Percentiles rank a stretch among this genome's conserved stretches.
Conservation (phyloP, 805 yeast species). For the Candida quercuum region DNA sequence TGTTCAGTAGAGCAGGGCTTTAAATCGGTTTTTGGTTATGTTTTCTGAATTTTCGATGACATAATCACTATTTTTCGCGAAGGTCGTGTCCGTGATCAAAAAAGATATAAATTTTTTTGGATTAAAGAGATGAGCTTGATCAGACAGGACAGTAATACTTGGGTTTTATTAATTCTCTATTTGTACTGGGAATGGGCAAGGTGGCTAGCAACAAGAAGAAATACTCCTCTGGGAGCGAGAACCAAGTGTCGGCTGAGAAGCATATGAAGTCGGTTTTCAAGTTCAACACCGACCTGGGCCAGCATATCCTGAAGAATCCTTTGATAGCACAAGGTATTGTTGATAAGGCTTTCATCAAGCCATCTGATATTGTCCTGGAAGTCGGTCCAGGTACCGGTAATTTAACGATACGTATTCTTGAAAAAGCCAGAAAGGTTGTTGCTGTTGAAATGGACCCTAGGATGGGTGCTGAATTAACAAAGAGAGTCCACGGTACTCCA, state of each 20-base stretch:
- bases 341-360: slow-evolving; percentile 89
- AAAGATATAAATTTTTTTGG: too few species aligned
- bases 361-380: slow-evolving; percentile 89
- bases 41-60: too few species aligned
- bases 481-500: slow-evolving; percentile 97
- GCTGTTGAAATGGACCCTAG: slow-evolving; percentile 99
- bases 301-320: slow-evolving; percentile 94
- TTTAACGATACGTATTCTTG: slow-evolving; percentile 85
- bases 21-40: too few species aligned
- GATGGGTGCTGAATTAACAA: slow-evolving; percentile 98
- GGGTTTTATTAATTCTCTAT: too few species aligned
- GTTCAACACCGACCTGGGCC: slow-evolving; percentile 95
- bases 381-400: slow-evolving; percentile 99
- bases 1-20: too few species aligned
- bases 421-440: slow-evolving; percentile 87
- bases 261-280: slow-evolving; percentile 84
- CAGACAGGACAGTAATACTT: too few species aligned
- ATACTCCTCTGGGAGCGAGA: slow-evolving; percentile 41
- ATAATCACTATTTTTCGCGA: too few species aligned
- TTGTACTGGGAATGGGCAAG: slow-evolving; percentile 17
- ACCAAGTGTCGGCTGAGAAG: slow-evolving; percentile 63
- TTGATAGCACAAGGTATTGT: slow-evolving; percentile 97
- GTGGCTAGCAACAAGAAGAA: slow-evolving; percentile 59
- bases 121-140: neutral
- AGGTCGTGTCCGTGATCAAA: too few species aligned